A percentile compares a stretch with the other conserved stretches of the same genome.
Conservation (phyloP, 495 filamentous ascomycete species). For the Tuber brumale region DNA sequence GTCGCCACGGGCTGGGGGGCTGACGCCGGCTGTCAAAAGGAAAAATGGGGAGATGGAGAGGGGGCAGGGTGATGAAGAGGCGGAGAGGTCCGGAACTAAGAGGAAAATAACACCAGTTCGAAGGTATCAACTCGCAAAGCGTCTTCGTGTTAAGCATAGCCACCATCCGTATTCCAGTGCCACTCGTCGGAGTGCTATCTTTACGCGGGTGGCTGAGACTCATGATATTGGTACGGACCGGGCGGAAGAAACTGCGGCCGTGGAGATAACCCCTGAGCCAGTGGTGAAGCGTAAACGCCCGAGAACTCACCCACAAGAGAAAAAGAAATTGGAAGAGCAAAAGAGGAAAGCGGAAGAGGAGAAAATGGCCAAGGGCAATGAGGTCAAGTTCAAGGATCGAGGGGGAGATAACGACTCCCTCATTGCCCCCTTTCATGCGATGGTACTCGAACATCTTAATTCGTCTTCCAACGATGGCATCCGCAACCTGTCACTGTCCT, state of each 20-base stretch:
- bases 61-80: neutral
- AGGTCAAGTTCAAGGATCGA: slow-evolving; percentile 17
- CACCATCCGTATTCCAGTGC: slow-evolving; percentile 26
- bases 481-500: slow-evolving; percentile 24
- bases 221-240: slow-evolving; percentile 10
- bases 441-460: slow-evolving; percentile 41
- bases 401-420: slow-evolving; percentile 17
- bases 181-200: slow-evolving; percentile 34
- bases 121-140: slow-evolving; percentile 32
- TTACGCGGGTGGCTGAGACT: slow-evolving; percentile 20
- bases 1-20: neutral
- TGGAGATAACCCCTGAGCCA: slow-evolving; percentile 6
- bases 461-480: slow-evolving; percentile 27
- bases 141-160: slow-evolving; percentile 29
- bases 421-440: slow-evolving; percentile 32
- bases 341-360: slow-evolving; percentile 24
- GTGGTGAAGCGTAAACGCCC: slow-evolving; percentile 23
- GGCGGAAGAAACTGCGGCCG: slow-evolving; percentile 12
- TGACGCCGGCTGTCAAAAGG: slow-evolving; percentile 4
- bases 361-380: slow-evolving; percentile 15
- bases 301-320: slow-evolving; percentile 38
- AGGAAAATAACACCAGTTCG: slow-evolving; percentile 19
- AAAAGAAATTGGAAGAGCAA: slow-evolving; percentile 19
- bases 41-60: neutral
- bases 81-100: neutral